Evolutionary conservation across 305 asterid genomes (phyloP), one percentile per base, ranked within the genome.

Genomic region (Nicotiana rustica): DNA sequence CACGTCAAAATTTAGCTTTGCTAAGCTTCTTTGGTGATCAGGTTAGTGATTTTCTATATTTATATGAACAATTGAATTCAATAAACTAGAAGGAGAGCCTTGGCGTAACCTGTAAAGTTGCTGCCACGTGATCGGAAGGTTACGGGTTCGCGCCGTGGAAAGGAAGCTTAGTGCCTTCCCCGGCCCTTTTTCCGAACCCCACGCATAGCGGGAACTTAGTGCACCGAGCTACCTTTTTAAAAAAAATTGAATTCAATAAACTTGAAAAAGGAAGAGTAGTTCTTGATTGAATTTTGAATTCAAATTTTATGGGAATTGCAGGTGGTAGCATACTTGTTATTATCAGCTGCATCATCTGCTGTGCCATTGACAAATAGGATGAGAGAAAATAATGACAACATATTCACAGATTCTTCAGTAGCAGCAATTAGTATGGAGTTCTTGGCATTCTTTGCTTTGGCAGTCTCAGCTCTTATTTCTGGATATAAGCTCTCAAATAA

Each of bases 291-390:
- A 59, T 41, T 15, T 9, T 21, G 41, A 62, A 21, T 3, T 29
- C 21, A 12, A 19, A 12, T 70, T 21, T 49, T 6, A 8, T 18
- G 18, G 17, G 66, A 61, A 71, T 81, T 84, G 77, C 87, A 86
- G 92, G 70, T 86, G 67, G 49, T 87, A 33, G 96, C 98, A 12
- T 95, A 95, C 88, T 82, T 93, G 83, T 86, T 95, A 88, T 62
- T 95, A 81, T 95, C 98, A 9, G 89, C 97, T 47, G 97, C 97
- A 71, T 95, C 98, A 78, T 86, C 98, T 0, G 98, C 97, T 2
- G 91, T 95, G 65, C 98, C 98, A 2, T 31, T 93, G 86, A 93
- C 98, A 21, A 89, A 93, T 87, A 86, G 82, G 77, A 88, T 93
- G 94, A 87, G 98, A 81, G 89, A 87, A 91, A 93, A 89, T 14